Evolutionary conservation across 106 monocot species (phyloP), one percentile per base, ranked within the genome.

Genomic region (Iris macrosiphon): DNA sequence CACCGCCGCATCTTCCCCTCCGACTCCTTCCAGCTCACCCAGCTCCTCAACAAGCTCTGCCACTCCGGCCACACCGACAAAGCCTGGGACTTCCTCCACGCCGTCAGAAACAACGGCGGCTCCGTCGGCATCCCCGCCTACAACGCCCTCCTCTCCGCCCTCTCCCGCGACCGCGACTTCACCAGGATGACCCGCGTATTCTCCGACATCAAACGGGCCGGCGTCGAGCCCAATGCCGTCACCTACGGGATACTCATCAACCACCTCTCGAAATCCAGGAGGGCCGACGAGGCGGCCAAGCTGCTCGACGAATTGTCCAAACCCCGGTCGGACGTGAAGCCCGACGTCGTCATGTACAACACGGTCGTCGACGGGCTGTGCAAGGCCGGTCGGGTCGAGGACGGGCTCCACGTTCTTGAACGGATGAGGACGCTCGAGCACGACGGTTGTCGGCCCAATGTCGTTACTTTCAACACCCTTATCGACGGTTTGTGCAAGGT

Each of bases 341-440:
- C 75, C 2, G 85, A 80, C 25, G 55, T 44, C 2, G 62, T 75
- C 19, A 68, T 33, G 10, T 95, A 69, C 22, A 95, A 82, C 40
- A 79, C 55, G 13, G 16, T 95, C 12, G 65, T 95, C 12, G 68
- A 85, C 34, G 89, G 89, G 30, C 41, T 95, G 21, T 89, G 89
- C 48, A 95, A 89, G 62, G 70, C 25, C 0, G 81, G 75, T 17
- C 73, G 85, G 34, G 16, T 76, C 7, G 25, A 66, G n/a, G 82
- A 85, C 1, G 85, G 55, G 0, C 9, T 85, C 0, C 7, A 10
- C 2, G 32, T 85, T 40, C 45, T 89, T 11, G 31, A 66, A 4
- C 15, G 29, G 62, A 93, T 88, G 88, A 81, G 47, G 9, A 5
- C 3, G 0, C 24, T n/a, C n/a, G 21, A 2, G 41, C 8, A 58